A percentile compares a stretch with the other conserved stretches of the same genome.
Evolutionary conservation across 164 flowering plant species (phyloP).

Genomic region (Sextonia rubra): DNA sequence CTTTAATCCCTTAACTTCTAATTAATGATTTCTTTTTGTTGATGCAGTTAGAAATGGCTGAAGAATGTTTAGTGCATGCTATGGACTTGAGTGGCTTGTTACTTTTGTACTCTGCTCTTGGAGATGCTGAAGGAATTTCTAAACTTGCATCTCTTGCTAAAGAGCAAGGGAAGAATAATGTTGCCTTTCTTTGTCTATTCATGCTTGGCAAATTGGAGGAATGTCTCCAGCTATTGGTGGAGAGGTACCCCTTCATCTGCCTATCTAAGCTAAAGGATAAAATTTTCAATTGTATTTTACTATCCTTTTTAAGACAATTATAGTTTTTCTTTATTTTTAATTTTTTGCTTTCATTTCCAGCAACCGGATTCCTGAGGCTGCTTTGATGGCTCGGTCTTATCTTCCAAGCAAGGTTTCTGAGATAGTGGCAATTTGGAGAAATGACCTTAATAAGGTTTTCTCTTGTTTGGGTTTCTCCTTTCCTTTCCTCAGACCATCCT

Average conservation of each 20-base stretch:
- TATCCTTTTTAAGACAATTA: background rate
- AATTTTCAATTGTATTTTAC: background rate
- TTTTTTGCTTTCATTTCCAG: slow-evolving; percentile 37
- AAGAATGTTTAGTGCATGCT: slow-evolving; percentile 79
- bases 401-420: slow-evolving; percentile 99
- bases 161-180: slow-evolving; percentile 95
- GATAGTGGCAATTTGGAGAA: slow-evolving; percentile 86
- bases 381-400: slow-evolving; percentile 97
- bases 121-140: slow-evolving; percentile 86
- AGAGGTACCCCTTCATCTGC: slow-evolving; percentile 49
- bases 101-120: slow-evolving; percentile 88
- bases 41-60: slow-evolving; percentile 93
- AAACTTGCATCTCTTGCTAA: slow-evolving; percentile 79
- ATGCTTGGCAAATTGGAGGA: slow-evolving; percentile 93
- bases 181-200: slow-evolving; percentile 87
- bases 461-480: background rate
- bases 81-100: slow-evolving; percentile 92
- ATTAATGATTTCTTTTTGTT: slow-evolving; percentile 7
- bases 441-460: slow-evolving; percentile 80
- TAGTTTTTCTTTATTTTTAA: background rate
- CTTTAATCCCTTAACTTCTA: background rate
- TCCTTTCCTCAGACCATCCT: background rate
- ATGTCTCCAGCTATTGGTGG: slow-evolving; percentile 86
- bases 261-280: background rate
- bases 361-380: slow-evolving; percentile 99